A percentile compares a stretch with the other conserved stretches of the same genome.
These are phyloP conservation scores for Dothideomycetes sp. DNA, from an alignment of 2,329 filamentous ascomycete genomes.

Conservation along the genomic window DNA sequence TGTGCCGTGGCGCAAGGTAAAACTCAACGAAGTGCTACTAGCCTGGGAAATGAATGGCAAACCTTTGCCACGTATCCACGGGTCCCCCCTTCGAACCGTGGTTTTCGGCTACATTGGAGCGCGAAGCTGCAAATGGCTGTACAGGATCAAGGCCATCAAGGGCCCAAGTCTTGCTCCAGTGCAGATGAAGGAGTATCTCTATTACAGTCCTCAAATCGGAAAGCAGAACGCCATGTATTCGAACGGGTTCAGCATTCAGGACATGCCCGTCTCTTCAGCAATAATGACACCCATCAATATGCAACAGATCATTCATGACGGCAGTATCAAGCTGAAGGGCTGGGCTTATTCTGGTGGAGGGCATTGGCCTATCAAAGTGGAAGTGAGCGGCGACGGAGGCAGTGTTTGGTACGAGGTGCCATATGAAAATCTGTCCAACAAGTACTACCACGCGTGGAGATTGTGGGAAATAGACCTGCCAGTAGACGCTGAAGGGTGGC, in stretches of 20 bases:
- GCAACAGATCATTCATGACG: slow-evolving; percentile 50
- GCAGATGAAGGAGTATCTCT: slow-evolving; percentile 55
- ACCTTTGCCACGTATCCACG: slow-evolving; percentile 53
- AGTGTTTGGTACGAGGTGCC: slow-evolving; percentile 55
- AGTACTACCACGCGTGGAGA: slow-evolving; percentile 54
- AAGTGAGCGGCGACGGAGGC: slow-evolving; percentile 53
- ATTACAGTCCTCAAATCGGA: slow-evolving; percentile 57
- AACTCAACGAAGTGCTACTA: slow-evolving; percentile 54
- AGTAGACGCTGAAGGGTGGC: slow-evolving; percentile 38
- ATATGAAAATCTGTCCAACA: slow-evolving; percentile 46
- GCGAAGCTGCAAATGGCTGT: slow-evolving; percentile 52
- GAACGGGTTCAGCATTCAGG: slow-evolving; percentile 56
- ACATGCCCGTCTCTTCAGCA: slow-evolving; percentile 58
- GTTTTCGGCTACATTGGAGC: slow-evolving; percentile 54
- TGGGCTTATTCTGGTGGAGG: slow-evolving; percentile 35
- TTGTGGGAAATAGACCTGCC: slow-evolving; percentile 54
- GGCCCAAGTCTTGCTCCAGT: slow-evolving; percentile 48
- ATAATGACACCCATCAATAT: slow-evolving; percentile 55
- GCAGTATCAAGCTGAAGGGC: slow-evolving; percentile 42
- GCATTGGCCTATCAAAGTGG: slow-evolving; percentile 46
- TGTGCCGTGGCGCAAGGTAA: slow-evolving; percentile 58
- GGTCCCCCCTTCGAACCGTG: slow-evolving; percentile 50
- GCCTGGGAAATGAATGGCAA: slow-evolving; percentile 64
- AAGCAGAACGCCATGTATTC: slow-evolving; percentile 53
- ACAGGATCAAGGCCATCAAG: slow-evolving; percentile 49